A percentile compares a stretch with the other conserved stretches of the same genome.
These are phyloP conservation scores for Aspergillus jensenii DNA, from an alignment of 2,329 filamentous ascomycete genomes.

Conservation along the genomic window DNA sequence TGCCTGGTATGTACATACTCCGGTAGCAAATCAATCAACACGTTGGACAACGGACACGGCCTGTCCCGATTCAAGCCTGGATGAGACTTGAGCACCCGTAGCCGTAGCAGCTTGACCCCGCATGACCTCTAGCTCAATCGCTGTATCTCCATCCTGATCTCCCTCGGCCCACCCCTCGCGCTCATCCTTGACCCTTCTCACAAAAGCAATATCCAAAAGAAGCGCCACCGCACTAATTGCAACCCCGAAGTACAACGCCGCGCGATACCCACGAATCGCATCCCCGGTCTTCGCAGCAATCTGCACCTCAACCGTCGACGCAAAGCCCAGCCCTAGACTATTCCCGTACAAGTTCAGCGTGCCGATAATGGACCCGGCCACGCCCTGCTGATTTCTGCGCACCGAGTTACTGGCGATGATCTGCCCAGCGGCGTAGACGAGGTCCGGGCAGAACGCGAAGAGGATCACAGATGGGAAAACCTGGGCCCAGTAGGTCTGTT, in stretches of 20 bases:
- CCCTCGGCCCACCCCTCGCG: slow-evolving; percentile 30
- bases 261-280: slow-evolving; percentile 29
- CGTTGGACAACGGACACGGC: neutral
- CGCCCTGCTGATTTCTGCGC: slow-evolving; percentile 49
- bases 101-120: neutral
- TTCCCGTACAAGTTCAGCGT: slow-evolving; percentile 46
- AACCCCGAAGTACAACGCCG: slow-evolving; percentile 33
- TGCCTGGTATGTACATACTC: neutral
- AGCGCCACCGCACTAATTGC: slow-evolving; percentile 30
- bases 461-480: slow-evolving; percentile 42
- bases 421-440: slow-evolving; percentile 53
- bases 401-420: slow-evolving; percentile 57
- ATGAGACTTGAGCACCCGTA: neutral
- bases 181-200: slow-evolving; percentile 33
- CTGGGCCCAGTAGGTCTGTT: slow-evolving; percentile 47
- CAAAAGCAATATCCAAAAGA: slow-evolving; percentile 29
- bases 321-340: slow-evolving; percentile 46
- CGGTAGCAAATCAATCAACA: neutral
- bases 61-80: neutral
- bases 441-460: slow-evolving; percentile 46
- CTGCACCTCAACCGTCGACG: slow-evolving; percentile 40
- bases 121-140: neutral
- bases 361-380: slow-evolving; percentile 52
- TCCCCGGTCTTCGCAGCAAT: slow-evolving; percentile 18
- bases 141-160: neutral